Evolutionary conservation across 2,329 filamentous ascomycete genomes (phyloP).

Genomic region (Lasiodiplodia citricola): DNA sequence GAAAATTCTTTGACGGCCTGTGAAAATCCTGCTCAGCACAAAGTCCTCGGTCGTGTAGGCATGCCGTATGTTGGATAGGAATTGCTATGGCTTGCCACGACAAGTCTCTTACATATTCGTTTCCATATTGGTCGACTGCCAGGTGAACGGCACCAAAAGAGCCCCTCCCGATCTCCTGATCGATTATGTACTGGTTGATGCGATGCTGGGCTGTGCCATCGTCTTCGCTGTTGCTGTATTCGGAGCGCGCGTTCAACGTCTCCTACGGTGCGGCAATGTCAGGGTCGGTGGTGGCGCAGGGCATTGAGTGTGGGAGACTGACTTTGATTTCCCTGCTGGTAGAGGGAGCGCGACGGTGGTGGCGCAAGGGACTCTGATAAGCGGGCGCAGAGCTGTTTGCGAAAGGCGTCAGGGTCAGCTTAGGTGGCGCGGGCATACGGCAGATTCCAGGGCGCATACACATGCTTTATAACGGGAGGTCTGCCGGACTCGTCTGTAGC

Average conservation of each 20-base stretch:
- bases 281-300: background rate
- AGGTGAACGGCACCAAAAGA: slow-evolving; percentile 94
- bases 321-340: slow-evolving; percentile 68
- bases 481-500: slow-evolving; percentile 44
- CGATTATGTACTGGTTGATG: slow-evolving; percentile 94
- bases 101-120: slow-evolving; percentile 78
- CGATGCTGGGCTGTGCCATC: slow-evolving; percentile 81
- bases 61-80: background rate
- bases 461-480: slow-evolving; percentile 55
- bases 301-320: slow-evolving; percentile 27
- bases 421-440: background rate
- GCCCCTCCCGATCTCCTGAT: slow-evolving; percentile 93
- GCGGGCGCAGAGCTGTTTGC: slow-evolving; percentile 59
- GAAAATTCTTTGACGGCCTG: slow-evolving; percentile 98
- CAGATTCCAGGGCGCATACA: slow-evolving; percentile 44
- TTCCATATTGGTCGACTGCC: slow-evolving; percentile 86
- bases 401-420: slow-evolving; percentile 5
- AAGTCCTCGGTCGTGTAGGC: background rate
- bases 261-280: slow-evolving; percentile 60
- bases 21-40: slow-evolving; percentile 36
- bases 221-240: slow-evolving; percentile 83
- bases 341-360: slow-evolving; percentile 67
- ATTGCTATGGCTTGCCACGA: slow-evolving; percentile 6
- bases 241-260: slow-evolving; percentile 86
- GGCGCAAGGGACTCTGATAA: slow-evolving; percentile 68